These are phyloP conservation scores for Epichloe glyceriae DNA, from an alignment of 2,329 filamentous ascomycete species.

Conservation along the genomic window DNA sequence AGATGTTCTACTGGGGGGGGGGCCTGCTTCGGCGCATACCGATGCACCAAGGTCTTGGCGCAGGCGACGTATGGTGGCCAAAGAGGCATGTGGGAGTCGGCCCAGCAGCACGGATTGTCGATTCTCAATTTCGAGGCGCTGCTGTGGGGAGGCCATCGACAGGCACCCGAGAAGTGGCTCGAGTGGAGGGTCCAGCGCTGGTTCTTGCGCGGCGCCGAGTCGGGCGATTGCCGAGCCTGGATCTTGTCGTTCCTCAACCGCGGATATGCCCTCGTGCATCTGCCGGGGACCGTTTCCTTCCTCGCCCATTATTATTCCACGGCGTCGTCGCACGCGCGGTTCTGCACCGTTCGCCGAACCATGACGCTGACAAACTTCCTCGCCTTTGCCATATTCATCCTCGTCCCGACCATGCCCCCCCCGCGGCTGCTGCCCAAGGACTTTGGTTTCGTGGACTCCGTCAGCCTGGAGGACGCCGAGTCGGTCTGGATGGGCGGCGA, in stretches of 20 bases:
- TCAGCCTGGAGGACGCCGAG: constrained; percentile 28
- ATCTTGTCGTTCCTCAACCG: constrained; percentile 54
- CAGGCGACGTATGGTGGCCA: constrained; percentile 7
- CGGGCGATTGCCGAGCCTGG: constrained; percentile 18
- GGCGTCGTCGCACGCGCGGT: constrained; percentile 45
- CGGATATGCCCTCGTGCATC: constrained; percentile 60
- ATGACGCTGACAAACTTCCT: constrained; percentile 44
- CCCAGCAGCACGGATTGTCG: constrained; percentile 3
- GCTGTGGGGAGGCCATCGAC: constrained; percentile 5
- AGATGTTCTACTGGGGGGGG: constrained; percentile 67
- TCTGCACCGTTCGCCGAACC: constrained; percentile 37
- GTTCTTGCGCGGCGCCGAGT: constrained; percentile 41
- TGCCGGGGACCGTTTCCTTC: constrained; percentile 57
- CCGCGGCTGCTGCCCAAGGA: constrained; percentile 42
- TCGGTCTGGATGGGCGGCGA: constrained; percentile 17
- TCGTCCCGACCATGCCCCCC: constrained; percentile 45
- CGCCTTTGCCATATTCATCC: constrained; percentile 41
- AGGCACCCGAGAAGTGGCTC: constrained; percentile 7
- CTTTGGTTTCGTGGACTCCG: constrained; percentile 42
- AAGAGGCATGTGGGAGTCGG: constrained; percentile 26
- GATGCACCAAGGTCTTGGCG: constrained; percentile 7
- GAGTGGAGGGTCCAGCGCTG: constrained; percentile 37
- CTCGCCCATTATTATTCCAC: constrained; percentile 48
- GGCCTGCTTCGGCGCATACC: constrained; percentile 6
- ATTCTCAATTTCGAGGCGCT: constrained; percentile 6